Conservation (phyloP, 495 filamentous ascomycete genomes). For the Neurospora tetrasperma region DNA sequence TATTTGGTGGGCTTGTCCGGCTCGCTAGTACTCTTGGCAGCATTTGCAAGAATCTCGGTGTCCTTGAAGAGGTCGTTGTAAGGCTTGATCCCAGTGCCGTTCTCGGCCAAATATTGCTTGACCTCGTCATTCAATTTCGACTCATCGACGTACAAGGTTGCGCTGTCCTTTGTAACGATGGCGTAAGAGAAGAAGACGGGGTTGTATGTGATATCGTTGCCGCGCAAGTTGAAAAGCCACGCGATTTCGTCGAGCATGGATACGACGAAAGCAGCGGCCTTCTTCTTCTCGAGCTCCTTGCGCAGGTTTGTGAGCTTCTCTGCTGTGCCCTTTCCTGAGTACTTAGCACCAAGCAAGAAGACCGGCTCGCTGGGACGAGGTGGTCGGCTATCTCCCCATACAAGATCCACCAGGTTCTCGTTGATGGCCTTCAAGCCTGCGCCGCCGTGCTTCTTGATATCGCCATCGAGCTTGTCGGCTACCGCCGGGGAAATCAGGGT, state of each 20-base stretch:
- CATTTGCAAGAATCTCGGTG: conserved; percentile 47
- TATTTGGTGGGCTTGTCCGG: conserved; percentile 51
- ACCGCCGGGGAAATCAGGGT: conserved; percentile 75
- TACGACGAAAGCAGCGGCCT: conserved; percentile 76
- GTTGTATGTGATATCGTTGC: conserved; percentile 96
- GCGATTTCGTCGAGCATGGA: conserved; percentile 97
- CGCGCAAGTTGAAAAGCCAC: conserved; percentile 94
- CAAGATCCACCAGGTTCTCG: conserved; percentile 75
- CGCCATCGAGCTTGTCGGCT: conserved; percentile 78
- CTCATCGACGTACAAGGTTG: conserved; percentile 75
- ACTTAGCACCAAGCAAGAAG: conserved; percentile 57
- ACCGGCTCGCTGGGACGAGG: conserved; percentile 66
- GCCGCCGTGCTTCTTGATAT: conserved; percentile 80
- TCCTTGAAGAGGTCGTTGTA: conserved; percentile 81
- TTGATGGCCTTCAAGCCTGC: conserved; percentile 59
- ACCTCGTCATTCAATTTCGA: conserved; percentile 65
- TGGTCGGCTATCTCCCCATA: conserved; percentile 73
- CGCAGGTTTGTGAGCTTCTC: conserved; percentile 80
- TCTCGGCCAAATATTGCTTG: conserved; percentile 57
- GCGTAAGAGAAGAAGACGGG: conserved; percentile 99
- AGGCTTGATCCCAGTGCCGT: conserved; percentile 63
- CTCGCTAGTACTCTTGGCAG: conserved; percentile 25
- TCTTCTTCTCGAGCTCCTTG: conserved; percentile 88
- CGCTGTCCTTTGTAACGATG: conserved; percentile 69
- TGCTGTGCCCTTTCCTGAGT: conserved; percentile 70